phyloP scores from a whole-genome alignment of 495 filamentous ascomycete species.

The Penicillium odoratum region DNA sequence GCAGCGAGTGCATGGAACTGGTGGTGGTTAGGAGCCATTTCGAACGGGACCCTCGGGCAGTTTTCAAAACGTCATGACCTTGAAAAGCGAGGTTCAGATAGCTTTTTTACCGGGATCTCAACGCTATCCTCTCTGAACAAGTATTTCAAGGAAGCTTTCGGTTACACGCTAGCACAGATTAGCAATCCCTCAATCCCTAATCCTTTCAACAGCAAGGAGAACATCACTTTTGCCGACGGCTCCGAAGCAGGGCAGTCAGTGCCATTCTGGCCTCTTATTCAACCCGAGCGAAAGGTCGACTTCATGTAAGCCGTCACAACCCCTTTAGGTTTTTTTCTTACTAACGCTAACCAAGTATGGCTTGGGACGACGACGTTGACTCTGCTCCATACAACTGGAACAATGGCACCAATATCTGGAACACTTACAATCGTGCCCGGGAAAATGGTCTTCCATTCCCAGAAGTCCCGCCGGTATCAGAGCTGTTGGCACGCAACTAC shows the following conservation, averaged over 20 bases:
- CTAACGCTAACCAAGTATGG: background rate
- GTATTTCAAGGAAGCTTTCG: background rate
- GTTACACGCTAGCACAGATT: background rate
- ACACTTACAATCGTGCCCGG: background rate
- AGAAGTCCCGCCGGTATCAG: background rate
- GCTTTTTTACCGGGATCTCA: background rate
- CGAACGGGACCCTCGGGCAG: background rate
- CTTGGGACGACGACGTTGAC: background rate
- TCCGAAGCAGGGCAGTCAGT: constrained; percentile 1
- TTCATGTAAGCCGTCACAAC: background rate
- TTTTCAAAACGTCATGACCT: background rate
- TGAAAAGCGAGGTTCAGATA: background rate
- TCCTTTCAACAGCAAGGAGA: background rate
- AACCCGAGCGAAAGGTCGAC: background rate
- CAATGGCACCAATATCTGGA: constrained; percentile 1
- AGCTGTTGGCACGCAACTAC: background rate
- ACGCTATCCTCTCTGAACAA: background rate
- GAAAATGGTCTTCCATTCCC: background rate
- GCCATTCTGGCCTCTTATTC: constrained; percentile 1
- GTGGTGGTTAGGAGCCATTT: background rate
- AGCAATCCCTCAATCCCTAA: background rate
- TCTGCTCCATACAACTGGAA: background rate
- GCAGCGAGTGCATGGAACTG: background rate
- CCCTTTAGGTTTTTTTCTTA: background rate
- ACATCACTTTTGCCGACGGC: background rate